Evolutionary conservation across 2,329 filamentous ascomycete species (phyloP), one percentile per base, ranked within the genome.

Genomic region (Phialophora tarda): DNA sequence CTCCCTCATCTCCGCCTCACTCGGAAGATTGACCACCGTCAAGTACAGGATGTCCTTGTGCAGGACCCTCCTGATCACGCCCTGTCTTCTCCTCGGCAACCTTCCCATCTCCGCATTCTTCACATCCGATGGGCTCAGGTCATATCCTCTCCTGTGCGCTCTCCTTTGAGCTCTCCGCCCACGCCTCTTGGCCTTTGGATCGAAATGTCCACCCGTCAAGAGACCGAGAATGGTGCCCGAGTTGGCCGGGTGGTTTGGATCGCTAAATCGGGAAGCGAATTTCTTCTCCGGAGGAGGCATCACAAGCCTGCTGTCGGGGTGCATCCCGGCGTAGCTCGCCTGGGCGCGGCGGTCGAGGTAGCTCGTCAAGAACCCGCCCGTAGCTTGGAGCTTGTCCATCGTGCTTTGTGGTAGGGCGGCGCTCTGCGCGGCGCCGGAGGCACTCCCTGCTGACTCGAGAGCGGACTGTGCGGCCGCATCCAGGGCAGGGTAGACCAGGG

Each of bases 181-280:
- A 6, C 67, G 59, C 14, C 41, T 38, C 24, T 58, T 63, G 24
- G 72, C 61, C 30, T 63, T 62, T 7, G 68, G 70, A 47, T 71
- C 66, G 54, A 72, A 63, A 34, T 64, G 38, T 0, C 83, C 83
- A 1, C 83, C 84, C 0, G 79, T 83, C 1, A 84, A 68, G 1
- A 85, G 72, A 0, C 79, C 77, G 2, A 84, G 71, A 8, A 84
- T 73, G 6, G 78, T 80, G 2, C 84, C 84, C 30, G 78, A 83
- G 69, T 81, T 83, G 34, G 80, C 82, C 0, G 83, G 78, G 67
- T 85, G 81, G 66, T 80, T 83, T 0, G 84, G 84, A 67, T 87
- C 83, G 7, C 80, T 79, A 69, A 82, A 84, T 24, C 82, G 77
- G 4, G 81, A 84, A 0, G 76, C 74, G 68, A 85, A 85, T 24